phyloP scores from a whole-genome alignment of 2,329 filamentous ascomycete genomes.

The Apiospora rasikravindrae region DNA sequence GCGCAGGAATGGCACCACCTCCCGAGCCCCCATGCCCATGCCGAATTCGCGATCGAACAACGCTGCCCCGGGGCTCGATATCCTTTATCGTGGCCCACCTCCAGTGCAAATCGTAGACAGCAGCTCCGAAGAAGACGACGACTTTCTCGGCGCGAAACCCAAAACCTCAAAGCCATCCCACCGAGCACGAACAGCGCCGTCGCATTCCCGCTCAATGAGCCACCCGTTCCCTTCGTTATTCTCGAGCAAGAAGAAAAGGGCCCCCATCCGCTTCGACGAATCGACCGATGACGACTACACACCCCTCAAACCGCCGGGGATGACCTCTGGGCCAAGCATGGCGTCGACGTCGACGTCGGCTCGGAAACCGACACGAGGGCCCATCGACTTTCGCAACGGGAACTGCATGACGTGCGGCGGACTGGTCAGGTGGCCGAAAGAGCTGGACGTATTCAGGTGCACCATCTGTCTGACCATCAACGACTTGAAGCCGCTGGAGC shows the following conservation, averaged over 20 bases:
- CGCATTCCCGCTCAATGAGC: constrained; percentile 73
- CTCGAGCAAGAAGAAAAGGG: constrained; percentile 61
- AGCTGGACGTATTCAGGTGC: constrained; percentile 78
- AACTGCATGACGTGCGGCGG: constrained; percentile 88
- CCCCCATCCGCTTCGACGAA: constrained; percentile 44
- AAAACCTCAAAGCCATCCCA: constrained; percentile 32
- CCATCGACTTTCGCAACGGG: constrained; percentile 65
- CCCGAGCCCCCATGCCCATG: constrained; percentile 7
- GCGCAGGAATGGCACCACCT: constrained; percentile 8
- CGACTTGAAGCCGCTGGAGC: constrained; percentile 63
- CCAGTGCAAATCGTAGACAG: constrained; percentile 41
- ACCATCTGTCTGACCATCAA: constrained; percentile 86
- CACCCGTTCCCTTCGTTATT: constrained; percentile 80
- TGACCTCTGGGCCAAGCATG: constrained; percentile 35
- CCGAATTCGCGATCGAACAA: neutral
- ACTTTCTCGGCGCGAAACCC: constrained; percentile 31
- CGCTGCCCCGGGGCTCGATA: constrained; percentile 28
- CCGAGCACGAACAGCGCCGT: constrained; percentile 24
- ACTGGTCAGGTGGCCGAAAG: constrained; percentile 77
- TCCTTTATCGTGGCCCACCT: constrained; percentile 17
- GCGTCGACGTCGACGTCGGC: constrained; percentile 20
- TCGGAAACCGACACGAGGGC: constrained; percentile 34
- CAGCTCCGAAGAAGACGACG: constrained; percentile 45
- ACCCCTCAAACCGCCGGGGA: constrained; percentile 31
- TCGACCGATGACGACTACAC: constrained; percentile 52